Conservation (phyloP, 768 basidiomycete species). For the Naganishia onofrii region DNA sequence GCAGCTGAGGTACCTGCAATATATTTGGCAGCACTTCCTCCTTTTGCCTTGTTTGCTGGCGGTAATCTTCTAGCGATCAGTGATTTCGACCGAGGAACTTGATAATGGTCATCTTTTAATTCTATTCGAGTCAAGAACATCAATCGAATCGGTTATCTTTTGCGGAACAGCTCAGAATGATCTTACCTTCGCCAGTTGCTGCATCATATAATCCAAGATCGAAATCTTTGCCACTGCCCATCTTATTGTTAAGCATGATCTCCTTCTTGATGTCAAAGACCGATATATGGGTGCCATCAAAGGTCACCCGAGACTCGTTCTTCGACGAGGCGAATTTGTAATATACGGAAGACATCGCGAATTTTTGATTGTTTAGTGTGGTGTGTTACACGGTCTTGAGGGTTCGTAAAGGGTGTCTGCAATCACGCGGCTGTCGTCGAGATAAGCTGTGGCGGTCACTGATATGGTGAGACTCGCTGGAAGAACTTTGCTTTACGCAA, state of each 20-base stretch:
- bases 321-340: slow-evolving; percentile 95
- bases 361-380: not conserved
- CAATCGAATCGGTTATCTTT: not conserved
- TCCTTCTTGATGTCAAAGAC: slow-evolving; percentile 99
- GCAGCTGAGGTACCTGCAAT: slow-evolving; percentile 48
- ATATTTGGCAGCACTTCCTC: slow-evolving; percentile 54
- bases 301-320: slow-evolving; percentile 90
- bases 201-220: slow-evolving; percentile 84
- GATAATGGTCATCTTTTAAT: slow-evolving; percentile 82
- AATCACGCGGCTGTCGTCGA: not conserved
- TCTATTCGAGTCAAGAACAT: slow-evolving; percentile 57
- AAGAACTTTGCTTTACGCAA: not conserved
- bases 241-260: slow-evolving; percentile 91
- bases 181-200: slow-evolving; percentile 80
- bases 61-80: slow-evolving; percentile 89
- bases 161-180: not conserved
- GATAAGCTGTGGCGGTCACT: not conserved
- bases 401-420: not conserved
- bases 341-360: slow-evolving; percentile 75
- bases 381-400: not conserved
- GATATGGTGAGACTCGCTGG: not conserved
- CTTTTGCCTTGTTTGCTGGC: slow-evolving; percentile 55
- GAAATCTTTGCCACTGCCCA: slow-evolving; percentile 88
- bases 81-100: slow-evolving; percentile 92
- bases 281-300: slow-evolving; percentile 97